These are phyloP conservation scores for Xerocomellus amylosporus DNA, from an alignment of 768 basidiomycete species.

Conservation along the genomic window DNA sequence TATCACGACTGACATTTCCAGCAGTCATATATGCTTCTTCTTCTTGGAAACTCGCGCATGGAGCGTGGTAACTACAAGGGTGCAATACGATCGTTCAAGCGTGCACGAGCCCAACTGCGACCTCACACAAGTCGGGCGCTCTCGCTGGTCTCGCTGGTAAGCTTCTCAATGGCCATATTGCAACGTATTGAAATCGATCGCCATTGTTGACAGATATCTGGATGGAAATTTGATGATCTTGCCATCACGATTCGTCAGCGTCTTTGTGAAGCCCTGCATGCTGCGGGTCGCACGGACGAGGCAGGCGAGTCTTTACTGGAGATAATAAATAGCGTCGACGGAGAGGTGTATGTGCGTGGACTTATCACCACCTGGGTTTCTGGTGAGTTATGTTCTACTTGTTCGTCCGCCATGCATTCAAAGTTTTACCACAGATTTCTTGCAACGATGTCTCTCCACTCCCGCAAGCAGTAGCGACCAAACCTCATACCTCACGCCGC, in stretches of 20 bases:
- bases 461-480: neutral
- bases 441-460: neutral
- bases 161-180: neutral
- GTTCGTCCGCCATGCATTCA: too few species aligned
- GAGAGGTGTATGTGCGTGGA: neutral
- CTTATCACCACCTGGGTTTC: too few species aligned
- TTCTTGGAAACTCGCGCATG: too few species aligned
- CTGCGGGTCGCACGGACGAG: neutral
- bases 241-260: neutral
- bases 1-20: neutral
- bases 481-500: too few species aligned
- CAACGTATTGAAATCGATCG: neutral
- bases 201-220: neutral
- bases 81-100: too few species aligned
- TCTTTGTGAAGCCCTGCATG: neutral
- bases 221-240: constrained; percentile 7
- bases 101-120: too few species aligned
- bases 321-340: neutral
- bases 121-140: too few species aligned
- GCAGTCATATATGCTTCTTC: neutral
- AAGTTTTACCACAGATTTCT: neutral
- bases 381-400: too few species aligned
- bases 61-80: too few species aligned
- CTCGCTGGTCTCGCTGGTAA: too few species aligned
- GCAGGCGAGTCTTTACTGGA: too few species aligned